These are phyloP conservation scores for Populus euphratica DNA, from an alignment of 345 rosid species.

Conservation along the genomic window DNA sequence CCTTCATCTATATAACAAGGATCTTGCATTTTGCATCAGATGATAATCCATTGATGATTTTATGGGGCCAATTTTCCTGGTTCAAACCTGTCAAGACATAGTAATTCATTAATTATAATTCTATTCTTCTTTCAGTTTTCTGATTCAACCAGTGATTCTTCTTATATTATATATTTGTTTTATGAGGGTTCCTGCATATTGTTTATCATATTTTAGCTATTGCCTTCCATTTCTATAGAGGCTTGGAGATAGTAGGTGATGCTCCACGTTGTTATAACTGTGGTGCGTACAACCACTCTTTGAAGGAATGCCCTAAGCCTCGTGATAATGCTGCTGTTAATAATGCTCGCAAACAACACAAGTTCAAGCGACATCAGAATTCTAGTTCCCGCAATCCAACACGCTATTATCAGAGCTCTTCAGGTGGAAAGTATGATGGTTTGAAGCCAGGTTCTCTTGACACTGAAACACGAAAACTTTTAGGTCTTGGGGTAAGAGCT, in stretches of 20 bases:
- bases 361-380: constrained; percentile 60
- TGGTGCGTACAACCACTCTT: constrained; percentile 79
- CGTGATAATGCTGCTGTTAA: constrained; percentile 72
- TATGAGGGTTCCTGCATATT: background rate
- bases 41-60: background rate
- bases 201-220: constrained; percentile 3
- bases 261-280: constrained; percentile 94
- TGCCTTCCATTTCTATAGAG: constrained; percentile 44
- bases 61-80: background rate
- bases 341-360: constrained; percentile 76
- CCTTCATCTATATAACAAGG: background rate
- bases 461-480: constrained; percentile 69
- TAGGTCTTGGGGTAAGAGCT: constrained; percentile 74
- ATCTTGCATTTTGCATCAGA: background rate
- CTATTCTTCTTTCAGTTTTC: background rate
- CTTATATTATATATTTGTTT: background rate
- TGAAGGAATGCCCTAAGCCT: constrained; percentile 87
- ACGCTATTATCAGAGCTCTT: constrained; percentile 69
- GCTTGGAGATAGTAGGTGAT: constrained; percentile 62
- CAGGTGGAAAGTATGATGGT: constrained; percentile 76
- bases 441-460: constrained; percentile 82
- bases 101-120: background rate
- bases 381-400: constrained; percentile 47
- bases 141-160: background rate
- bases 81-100: background rate